Conservation (phyloP, 108 stramenopile genomes). For the Nitzschia sp. region DNA sequence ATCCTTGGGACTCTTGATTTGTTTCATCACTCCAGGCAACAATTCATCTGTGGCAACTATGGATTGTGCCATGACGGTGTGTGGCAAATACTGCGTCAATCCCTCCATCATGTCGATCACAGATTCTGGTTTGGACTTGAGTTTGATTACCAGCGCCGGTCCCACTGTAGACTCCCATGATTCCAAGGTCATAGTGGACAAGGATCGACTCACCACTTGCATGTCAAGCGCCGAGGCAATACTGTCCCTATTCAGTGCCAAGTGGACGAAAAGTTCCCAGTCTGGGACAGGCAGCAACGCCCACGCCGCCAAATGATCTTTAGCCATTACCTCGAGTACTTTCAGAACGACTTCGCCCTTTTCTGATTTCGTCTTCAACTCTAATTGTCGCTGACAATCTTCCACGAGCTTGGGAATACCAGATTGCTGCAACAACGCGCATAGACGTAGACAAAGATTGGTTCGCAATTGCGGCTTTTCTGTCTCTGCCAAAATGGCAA, state of each 20-base stretch:
- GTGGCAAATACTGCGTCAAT: conserved; percentile 19
- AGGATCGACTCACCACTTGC: conserved; percentile 11
- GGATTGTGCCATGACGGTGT: not conserved
- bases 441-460: conserved; percentile 13
- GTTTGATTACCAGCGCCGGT: conserved; percentile 34
- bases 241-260: conserved; percentile 13
- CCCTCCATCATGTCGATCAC: conserved; percentile 30
- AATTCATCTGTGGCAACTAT: conserved; percentile 18
- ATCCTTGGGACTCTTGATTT: conserved; percentile 34
- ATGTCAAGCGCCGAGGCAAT: conserved; percentile 28
- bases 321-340: conserved; percentile 18
- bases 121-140: conserved; percentile 55
- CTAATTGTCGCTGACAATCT: conserved; percentile 13
- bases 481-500: conserved; percentile 21
- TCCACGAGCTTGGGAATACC: conserved; percentile 13
- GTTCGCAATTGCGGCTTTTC: conserved; percentile 10
- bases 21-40: conserved; percentile 19
- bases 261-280: conserved; percentile 31
- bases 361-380: not conserved
- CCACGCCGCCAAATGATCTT: conserved; percentile 19
- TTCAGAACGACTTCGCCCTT: not conserved
- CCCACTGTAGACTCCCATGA: conserved; percentile 32
- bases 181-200: conserved; percentile 5
- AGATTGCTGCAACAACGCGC: conserved; percentile 22
- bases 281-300: conserved; percentile 13